Evolutionary conservation across 1,284 basidiomycete genomes (phyloP).

Genomic region (Pseudozyma flocculosa): DNA sequence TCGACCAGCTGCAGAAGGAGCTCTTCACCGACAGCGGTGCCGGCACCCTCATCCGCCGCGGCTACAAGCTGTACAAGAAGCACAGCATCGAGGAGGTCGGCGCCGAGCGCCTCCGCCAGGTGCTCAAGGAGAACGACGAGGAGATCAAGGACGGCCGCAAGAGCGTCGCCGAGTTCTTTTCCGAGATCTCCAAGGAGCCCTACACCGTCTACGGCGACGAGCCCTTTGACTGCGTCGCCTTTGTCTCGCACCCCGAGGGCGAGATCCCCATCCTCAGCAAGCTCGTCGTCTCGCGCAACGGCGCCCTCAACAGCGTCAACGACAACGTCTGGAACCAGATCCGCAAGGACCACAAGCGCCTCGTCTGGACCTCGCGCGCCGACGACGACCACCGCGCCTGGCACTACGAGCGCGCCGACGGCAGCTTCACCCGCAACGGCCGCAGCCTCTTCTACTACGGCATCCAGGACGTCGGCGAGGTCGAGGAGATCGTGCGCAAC

Average conservation of each 20-base stretch:
- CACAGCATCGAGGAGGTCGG: conserved; percentile 78
- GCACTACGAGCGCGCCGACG: conserved; percentile 98
- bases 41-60: conserved; percentile 93
- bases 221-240: conserved; percentile 89
- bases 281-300: conserved; percentile 81
- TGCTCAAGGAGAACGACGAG: conserved; percentile 81
- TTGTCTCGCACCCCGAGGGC: conserved; percentile 86
- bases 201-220: conserved; percentile 98
- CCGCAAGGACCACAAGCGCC: conserved; percentile 87
- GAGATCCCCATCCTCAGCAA: conserved; percentile 90
- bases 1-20: conserved; percentile 91
- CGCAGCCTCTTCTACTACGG: conserved; percentile 96
- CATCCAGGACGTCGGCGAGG: conserved; percentile 84
- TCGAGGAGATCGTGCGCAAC: conserved; percentile 71
- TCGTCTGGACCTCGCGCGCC: conserved; percentile 94
- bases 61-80: conserved; percentile 95
- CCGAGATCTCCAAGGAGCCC: conserved; percentile 67
- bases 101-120: conserved; percentile 73
- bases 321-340: conserved; percentile 97
- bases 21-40: conserved; percentile 98
- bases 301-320: conserved; percentile 87
- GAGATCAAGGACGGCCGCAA: conserved; percentile 81
- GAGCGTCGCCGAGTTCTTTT: conserved; percentile 86
- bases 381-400: conserved; percentile 94
- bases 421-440: conserved; percentile 92